Base-by-base conservation (phyloP, 305 asterid genomes). In the Fraxinus ornus region DNA sequence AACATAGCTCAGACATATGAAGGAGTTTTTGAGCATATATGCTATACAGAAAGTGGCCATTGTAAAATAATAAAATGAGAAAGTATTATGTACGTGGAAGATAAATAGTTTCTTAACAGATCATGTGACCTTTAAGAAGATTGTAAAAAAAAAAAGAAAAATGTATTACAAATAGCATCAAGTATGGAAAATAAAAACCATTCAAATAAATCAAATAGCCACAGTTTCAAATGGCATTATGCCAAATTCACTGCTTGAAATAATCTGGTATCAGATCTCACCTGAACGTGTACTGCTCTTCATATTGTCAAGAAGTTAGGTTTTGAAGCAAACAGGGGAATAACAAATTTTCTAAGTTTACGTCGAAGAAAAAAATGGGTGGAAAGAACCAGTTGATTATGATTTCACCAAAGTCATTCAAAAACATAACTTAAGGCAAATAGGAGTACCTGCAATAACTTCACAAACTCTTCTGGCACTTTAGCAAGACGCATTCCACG, bases 401-500 rank as follows among this genome's bases (percentile, higher is more conserved):
- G 74, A 26, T 26, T n/a, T 24, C n/a, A 66, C n/a, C 26, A 3
- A 26, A 66, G 72, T 64, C 72, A 64, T 64, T 64, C 72, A 22
- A 73, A 76, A 83, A 22, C 35, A 41, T 70, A 36, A 78, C 71
- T 72, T 55, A 52, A 62, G 49, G 76, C 64, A 83, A 78, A 80
- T 73, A 49, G 57, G 79, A 77, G 62, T 89, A 94, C 99, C 98
- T 96, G 99, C 88, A 96, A 89, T 83, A 96, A 83, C 91, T 96
- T 96, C 80, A 96, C 97, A 87, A 94, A 96, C 91, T 96, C 99
- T 9, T 87, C 92, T 84, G 92, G 98, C 87, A 91, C 97, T 85
- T 93, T 96, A 68, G 99, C 98, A 73, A 96, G 97, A 77, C 98
- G 99, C 99, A 96, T 96, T 85, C 99, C 99, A 88, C 99, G 98